Evolutionary conservation across 2,329 filamentous ascomycete genomes (phyloP), one percentile per base, ranked within the genome.

Genomic region (Leptographium galeiforme): DNA sequence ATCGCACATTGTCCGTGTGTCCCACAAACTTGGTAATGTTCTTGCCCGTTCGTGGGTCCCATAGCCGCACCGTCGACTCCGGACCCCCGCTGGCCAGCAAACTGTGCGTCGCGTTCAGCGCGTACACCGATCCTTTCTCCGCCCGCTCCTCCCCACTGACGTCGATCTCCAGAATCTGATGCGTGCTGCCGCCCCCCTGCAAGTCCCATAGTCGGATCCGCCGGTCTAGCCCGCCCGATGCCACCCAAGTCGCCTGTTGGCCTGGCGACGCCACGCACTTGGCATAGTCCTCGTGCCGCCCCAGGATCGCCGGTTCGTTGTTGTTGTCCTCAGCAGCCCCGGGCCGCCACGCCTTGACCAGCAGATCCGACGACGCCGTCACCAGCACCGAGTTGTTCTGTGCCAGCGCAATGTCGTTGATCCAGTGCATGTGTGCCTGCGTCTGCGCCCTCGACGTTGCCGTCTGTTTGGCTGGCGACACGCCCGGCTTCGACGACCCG

Each of bases 1-100:
- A 85, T 48, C 93, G 83, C 59, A 98, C 84, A 60, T 91, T 96
- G 73, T 95, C 90, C 19, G 91, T 94, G 66, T 98, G 93, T 6
- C 93, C 93, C 25, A 97, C 89, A 59, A 98, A 91, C 67, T 96
- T 97, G 58, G 90, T 97, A 55, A 97, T 85, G 57, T 87, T 80
- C 70, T 93, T 89, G 50, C 58, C 91, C 11, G 88, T 85, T 61
- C 85, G 83, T 48, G 89, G 81, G 68, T 98, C 93, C 86, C 94
- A 96, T 14, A 98, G 73, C 52, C 93, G 80, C 38, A 97, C 87
- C 45, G 89, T 89, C 63, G 89, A 93, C 70, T 98, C 93, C 0
- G 93, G 93, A 0, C 93, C 93, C 54, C 93, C 93, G 63, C 88
- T 94, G 36, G 91, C 93, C 52, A 98, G 74, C 53, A 98, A 81